Evolutionary conservation across 805 yeast genomes (phyloP), one percentile per base, ranked within the genome.

Genomic region (Tetrapisispora iriomotensis): DNA sequence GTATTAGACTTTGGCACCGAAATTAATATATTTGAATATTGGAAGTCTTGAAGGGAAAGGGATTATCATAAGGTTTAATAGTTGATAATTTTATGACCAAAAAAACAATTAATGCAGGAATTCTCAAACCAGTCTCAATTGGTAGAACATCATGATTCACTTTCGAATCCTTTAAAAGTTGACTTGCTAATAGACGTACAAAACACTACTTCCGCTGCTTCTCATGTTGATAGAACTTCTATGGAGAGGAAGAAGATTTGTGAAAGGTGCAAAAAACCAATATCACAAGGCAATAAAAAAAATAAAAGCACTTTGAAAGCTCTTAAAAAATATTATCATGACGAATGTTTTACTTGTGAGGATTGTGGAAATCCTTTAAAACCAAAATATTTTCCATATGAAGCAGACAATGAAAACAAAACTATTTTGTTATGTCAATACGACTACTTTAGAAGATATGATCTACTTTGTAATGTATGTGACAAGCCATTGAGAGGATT

Each of bases 401-500:
- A 82, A 41, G 43, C 44, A 14, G 57, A 66, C 5, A 64, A 64
- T 10, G 50, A 60, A 9, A 62, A 62, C 1, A 58, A 60, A n/a
- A 64, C 66, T 32, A 73, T 78, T 5, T 75, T 85, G 0, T 68
- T 92, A 21, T 92, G 99, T 62, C 98, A 92, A 62, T 82, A 77
- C 48, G 94, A 92, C 62, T 92, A 87, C 60, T 92, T 92, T 66
- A 78, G 75, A 55, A 74, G 94, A 49, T 72, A 87, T 41, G 82
- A 84, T 41, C 70, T 92, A 37, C 74, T 92, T n/a, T 92, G 99
- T 56, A 74, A 71, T 53, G 82, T 77, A 14, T 92, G 99, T 64
- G 75, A 84, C 46, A 74, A 72, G 20, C 95, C 95, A 4, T 68
- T 94, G 37, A 66, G 96, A 50, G 96, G 96, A 0, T 82, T 95